Evolutionary conservation across 164 flowering plant species (phyloP), one percentile per base, ranked within the genome.

Genomic region (Sextonia rubra): DNA sequence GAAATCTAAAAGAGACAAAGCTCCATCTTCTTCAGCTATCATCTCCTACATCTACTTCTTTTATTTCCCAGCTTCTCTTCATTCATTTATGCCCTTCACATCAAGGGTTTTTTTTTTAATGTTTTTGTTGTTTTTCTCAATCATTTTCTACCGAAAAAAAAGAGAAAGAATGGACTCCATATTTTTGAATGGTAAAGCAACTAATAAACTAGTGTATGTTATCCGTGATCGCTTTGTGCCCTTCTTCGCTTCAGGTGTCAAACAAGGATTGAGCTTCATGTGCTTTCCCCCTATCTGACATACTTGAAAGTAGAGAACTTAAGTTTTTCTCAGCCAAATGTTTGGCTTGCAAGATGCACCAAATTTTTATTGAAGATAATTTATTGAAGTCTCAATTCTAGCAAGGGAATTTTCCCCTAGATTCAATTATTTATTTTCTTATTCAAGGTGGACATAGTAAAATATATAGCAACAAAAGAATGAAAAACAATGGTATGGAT

Each of bases 201-300:
- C 77, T 62, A 95, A 80, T 56, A 95, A 86, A 70, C 96, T 84
- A 37, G 97, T 95, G 72, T 91, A 92, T 66, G 97, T 92, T 67
- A 92, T 77, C n/a, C 91, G 78, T 60, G 91, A 88, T 66, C 98
- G 99, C 80, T n/a, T 67, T 85, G 83, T 95, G 99, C 44, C 99
- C 98, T 63, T 82, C 94, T 79, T 87, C 92, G 9, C 80, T 75
- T 68, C 92, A 79, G 75, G 76, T 79, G 62, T 86, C 79, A 69
- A 90, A 92, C 62, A 90, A 74, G 27, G 82, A 61, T n/a, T 81
- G 81, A n/a, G 84, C 96, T 81, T 95, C 98, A n/a, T 81, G 83
- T 48, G 96, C 85, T 77, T 87, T 89, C 80, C 84, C 77, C 64
- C 69, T 85, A 71, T 77, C 79, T 11, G 66, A 49, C 20, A 82